Evolutionary conservation across 495 filamentous ascomycete species (phyloP).

Genomic region (Gamarada debralockiae): DNA sequence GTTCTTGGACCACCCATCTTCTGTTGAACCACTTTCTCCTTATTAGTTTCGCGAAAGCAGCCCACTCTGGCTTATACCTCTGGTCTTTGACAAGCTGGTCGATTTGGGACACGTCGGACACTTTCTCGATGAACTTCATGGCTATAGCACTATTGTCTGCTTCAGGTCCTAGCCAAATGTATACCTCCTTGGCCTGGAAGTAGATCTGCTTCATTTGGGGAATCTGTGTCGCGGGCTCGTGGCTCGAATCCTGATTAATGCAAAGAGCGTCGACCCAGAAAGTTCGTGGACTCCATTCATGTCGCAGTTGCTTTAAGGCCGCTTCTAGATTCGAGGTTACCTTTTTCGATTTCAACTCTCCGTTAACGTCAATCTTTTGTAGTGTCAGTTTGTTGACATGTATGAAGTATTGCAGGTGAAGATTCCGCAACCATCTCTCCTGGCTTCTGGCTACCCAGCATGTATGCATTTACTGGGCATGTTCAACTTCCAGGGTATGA

Average conservation of each 20-base stretch:
- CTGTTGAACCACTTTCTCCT: conserved; percentile 32
- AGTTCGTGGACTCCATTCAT: neutral
- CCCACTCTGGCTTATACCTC: conserved; percentile 19
- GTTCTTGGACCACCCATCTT: conserved; percentile 36
- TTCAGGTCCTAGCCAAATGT: conserved; percentile 28
- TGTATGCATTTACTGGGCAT: neutral
- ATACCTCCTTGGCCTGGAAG: conserved; percentile 18
- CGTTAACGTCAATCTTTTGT: neutral
- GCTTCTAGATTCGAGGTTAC: neutral
- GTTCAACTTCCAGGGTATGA: neutral
- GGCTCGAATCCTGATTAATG: conserved; percentile 30
- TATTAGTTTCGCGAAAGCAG: conserved; percentile 28
- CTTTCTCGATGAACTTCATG: conserved; percentile 27
- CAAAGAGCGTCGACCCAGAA: conserved; percentile 37
- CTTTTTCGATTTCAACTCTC: neutral
- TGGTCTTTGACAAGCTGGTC: conserved; percentile 23
- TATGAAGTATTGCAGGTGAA: no score
- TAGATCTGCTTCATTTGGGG: conserved; percentile 30
- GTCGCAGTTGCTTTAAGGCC: conserved; percentile 20
- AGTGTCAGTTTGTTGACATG: neutral
- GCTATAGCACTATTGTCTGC: conserved; percentile 13
- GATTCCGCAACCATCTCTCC: no score
- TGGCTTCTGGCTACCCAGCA: no score
- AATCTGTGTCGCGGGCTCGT: conserved; percentile 29
- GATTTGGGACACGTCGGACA: conserved; percentile 25